Evolutionary conservation across 2,329 filamentous ascomycete species (phyloP), one percentile per base, ranked within the genome.

Genomic region (Coniella lustricola): DNA sequence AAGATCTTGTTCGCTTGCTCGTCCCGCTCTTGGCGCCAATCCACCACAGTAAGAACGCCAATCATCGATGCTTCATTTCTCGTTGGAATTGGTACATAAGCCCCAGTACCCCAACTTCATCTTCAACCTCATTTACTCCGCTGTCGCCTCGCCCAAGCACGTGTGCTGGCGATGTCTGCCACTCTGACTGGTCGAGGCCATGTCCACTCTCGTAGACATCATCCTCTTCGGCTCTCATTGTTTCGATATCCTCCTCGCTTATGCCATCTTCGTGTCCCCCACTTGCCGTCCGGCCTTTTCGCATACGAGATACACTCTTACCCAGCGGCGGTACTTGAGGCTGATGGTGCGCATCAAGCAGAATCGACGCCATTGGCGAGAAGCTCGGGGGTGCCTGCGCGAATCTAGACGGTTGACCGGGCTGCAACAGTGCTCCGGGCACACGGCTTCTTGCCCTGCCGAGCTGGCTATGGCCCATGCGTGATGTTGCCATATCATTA

Each of bases 261-360:
- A 75, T 79, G 56, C 68, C 78, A 31, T 63, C 70, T 42, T 68
- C 73, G 56, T 72, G 73, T 45, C 61, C 68, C 59, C 69, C 65
- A 50, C 67, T 67, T 56, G 71, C 57, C 62, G 49, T 35, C 54
- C 48, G 35, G 32, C 29, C 44, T 32, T 68, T 64, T 18, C 74
- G 73, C 13, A 65, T 63, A 44, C 70, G 66, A 51, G 77, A 68
- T n/a, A 68, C 59, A 44, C 73, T 77, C 34, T 72, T 70, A 2
- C 67, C 67, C 32, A 70, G 62, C 4, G 68, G 68, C 9, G 74
- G 71, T 2, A 69, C 68, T 1, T 73, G 70, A 5, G 85, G 85
- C 52, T 90, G 85, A 53, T 90, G 82, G 59, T 87, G 85, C 2
- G 85, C 81, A 64, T 90, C 86, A 2, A 90, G 71, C 2, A 90